Percentiles rank a stretch among this genome's conserved stretches.
phyloP scores from a whole-genome alignment of 2,329 filamentous ascomycete species.

The Zymoseptoria ardabiliae region DNA sequence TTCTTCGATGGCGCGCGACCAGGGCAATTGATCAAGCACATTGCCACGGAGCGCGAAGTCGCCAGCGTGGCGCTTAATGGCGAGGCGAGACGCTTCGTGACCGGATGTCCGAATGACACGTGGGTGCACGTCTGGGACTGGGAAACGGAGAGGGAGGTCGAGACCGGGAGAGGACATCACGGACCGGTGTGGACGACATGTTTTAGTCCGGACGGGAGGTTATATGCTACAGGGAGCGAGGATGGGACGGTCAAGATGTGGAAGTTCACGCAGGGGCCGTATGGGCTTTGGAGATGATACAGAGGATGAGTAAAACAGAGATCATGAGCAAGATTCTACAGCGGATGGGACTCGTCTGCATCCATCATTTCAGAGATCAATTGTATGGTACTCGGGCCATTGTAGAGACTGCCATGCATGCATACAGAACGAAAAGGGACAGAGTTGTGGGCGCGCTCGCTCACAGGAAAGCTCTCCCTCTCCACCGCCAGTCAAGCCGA shows the following conservation, averaged over 20 bases:
- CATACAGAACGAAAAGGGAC: too few species aligned
- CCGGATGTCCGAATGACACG: conserved; percentile 83
- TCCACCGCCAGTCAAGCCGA: too few species aligned
- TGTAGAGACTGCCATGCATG: too few species aligned
- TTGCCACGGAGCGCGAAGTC: conserved; percentile 74
- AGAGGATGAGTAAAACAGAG: background rate
- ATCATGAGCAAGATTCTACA: background rate
- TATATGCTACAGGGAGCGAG: conserved; percentile 94
- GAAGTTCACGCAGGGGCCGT: conserved; percentile 59
- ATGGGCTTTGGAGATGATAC: conserved; percentile 55
- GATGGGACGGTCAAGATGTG: conserved; percentile 95
- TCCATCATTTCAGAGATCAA: too few species aligned
- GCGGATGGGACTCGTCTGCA: background rate
- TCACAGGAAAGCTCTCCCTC: too few species aligned
- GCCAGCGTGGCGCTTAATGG: conserved; percentile 85
- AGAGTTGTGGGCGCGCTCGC: too few species aligned
- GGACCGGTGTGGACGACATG: conserved; percentile 94
- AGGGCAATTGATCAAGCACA: conserved; percentile 65
- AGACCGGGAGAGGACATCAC: conserved; percentile 93
- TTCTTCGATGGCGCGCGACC: conserved; percentile 76
- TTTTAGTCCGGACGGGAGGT: conserved; percentile 89
- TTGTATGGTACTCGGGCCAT: too few species aligned
- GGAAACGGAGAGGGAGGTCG: conserved; percentile 74
- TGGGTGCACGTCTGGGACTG: conserved; percentile 95
- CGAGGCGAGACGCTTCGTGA: conserved; percentile 73